Evolutionary conservation across 2,329 filamentous ascomycete genomes (phyloP).

Genomic region (Epichloe aotearoae): DNA sequence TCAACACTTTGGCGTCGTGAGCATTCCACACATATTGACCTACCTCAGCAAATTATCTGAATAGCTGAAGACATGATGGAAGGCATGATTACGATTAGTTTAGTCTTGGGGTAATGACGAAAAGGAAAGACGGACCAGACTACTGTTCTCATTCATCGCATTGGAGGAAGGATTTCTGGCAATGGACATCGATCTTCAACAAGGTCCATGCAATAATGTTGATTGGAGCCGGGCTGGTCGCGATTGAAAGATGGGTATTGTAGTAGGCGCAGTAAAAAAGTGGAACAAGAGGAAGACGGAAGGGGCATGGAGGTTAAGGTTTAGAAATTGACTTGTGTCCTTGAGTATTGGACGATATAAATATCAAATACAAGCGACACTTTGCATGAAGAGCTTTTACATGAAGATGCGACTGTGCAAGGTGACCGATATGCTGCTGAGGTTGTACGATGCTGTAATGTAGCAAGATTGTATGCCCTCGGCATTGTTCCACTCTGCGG

Average conservation of each 20-base stretch:
- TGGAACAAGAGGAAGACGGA: background rate
- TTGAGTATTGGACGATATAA: constrained; percentile 1
- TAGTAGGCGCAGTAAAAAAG: background rate
- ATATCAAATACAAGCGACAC: constrained; percentile 1
- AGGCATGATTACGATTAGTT: constrained; percentile 3
- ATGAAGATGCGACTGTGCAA: no score
- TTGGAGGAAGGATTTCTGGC: background rate
- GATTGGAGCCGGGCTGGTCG: background rate
- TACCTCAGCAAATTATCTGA: constrained; percentile 10
- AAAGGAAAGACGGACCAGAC: constrained; percentile 13
- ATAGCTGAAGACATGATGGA: constrained; percentile 13
- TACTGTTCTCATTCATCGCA: constrained; percentile 3
- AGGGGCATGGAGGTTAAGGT: background rate
- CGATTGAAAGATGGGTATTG: background rate
- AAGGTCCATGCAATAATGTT: background rate
- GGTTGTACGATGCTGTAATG: no score
- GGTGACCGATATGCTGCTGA: no score
- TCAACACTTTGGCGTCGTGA: constrained; percentile 1
- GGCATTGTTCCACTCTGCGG: no score
- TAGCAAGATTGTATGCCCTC: no score
- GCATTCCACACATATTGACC: constrained; percentile 1
- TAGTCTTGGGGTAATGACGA: constrained; percentile 5
- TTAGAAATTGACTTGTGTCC: constrained; percentile 5
- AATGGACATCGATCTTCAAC: background rate
- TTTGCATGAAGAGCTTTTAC: background rate